Percentiles rank a stretch among this genome's conserved stretches.
phyloP scores from a whole-genome alignment of 768 basidiomycete species.

The Kwoniella bestiolae region DNA sequence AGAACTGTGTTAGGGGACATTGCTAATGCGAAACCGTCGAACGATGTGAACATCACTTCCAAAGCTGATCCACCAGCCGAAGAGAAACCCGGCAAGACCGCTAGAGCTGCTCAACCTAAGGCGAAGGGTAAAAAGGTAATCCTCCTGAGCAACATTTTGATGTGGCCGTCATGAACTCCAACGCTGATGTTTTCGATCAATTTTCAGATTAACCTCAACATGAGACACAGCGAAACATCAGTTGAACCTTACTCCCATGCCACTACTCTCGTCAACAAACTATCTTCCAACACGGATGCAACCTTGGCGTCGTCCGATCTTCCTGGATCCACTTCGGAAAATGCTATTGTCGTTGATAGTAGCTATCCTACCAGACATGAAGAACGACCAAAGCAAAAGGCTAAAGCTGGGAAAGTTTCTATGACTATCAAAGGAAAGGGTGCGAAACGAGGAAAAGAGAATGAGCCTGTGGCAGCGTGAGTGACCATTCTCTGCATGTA shows the following conservation, averaged over 20 bases:
- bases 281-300: neutral
- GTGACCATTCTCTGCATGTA: neutral
- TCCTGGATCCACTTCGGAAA: neutral
- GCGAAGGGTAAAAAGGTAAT: neutral
- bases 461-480: neutral
- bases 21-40: neutral
- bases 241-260: neutral
- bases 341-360: slow-evolving; percentile 3
- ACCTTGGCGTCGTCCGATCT: neutral
- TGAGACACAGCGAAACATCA: neutral
- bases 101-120: neutral
- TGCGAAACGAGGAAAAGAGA: neutral
- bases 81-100: neutral
- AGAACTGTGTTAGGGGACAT: neutral
- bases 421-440: neutral
- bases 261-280: neutral
- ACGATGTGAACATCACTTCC: neutral
- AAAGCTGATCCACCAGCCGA: neutral
- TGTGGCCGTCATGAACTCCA: no score
- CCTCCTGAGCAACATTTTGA: neutral
- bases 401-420: neutral
- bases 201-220: neutral
- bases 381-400: neutral
- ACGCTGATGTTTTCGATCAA: neutral
- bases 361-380: neutral